These are phyloP conservation scores for Solanum pinnatisectum DNA, from an alignment of 257 asterid genomes.

Conservation along the genomic window DNA sequence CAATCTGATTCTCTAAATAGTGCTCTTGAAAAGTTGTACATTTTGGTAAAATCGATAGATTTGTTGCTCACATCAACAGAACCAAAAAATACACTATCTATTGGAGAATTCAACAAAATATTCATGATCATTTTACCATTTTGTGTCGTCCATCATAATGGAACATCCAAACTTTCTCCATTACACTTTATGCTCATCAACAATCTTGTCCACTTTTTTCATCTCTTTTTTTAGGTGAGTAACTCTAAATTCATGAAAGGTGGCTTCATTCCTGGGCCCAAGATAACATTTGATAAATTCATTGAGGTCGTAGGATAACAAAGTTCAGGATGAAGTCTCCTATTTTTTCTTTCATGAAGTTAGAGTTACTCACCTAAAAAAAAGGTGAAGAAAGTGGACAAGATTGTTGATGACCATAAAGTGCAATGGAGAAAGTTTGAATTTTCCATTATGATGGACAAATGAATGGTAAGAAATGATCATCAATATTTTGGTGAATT, in stretches of 20 bases:
- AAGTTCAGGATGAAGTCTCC: background rate
- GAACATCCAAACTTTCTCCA: background rate
- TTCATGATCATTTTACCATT: background rate
- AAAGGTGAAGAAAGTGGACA: background rate
- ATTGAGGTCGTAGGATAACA: background rate
- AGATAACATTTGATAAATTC: background rate
- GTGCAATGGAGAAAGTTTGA: background rate
- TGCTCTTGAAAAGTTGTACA: background rate
- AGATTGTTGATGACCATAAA: background rate
- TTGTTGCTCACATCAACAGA: background rate
- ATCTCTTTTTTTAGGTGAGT: background rate
- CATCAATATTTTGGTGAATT: background rate
- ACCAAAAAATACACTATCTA: background rate
- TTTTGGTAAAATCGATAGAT: background rate
- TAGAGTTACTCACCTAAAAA: background rate
- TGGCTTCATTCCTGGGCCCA: background rate
- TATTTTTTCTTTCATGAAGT: background rate
- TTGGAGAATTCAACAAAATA: background rate
- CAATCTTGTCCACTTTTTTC: background rate
- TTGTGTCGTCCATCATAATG: background rate
- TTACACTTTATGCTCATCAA: background rate
- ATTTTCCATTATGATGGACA: background rate
- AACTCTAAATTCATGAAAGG: background rate
- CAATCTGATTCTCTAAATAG: background rate
- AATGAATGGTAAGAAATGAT: background rate